phyloP scores from a whole-genome alignment of 179 eudicot species.

The Silene vulgaris region DNA sequence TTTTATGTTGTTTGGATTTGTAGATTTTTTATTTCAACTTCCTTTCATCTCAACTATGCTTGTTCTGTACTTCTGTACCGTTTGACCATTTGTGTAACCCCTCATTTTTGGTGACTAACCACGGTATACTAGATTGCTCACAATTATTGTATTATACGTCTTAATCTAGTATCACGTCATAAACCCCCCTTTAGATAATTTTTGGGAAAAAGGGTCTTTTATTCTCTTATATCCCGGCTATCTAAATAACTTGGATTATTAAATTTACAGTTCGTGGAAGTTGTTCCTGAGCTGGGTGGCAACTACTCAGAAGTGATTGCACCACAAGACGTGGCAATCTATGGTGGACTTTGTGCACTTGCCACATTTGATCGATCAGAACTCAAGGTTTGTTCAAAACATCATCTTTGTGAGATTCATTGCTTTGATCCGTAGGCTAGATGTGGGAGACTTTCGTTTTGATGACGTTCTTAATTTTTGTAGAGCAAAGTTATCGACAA shows the following conservation, averaged over 20 bases:
- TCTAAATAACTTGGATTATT: slow-evolving; percentile 13
- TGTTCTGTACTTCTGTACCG: neutral
- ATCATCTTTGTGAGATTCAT: neutral
- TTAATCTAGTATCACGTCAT: no score
- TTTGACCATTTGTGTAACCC: neutral
- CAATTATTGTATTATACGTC: neutral
- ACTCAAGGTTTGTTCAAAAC: slow-evolving; percentile 57
- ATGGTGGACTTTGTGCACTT: slow-evolving; percentile 96
- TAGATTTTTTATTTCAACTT: neutral
- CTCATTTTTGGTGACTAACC: neutral
- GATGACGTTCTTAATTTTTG: slow-evolving; percentile 18
- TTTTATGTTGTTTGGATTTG: neutral
- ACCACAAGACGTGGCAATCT: slow-evolving; percentile 90
- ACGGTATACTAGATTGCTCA: neutral
- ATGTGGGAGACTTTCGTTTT: neutral
- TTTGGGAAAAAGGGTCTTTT: no score
- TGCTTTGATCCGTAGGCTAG: neutral
- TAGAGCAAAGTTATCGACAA: slow-evolving; percentile 95
- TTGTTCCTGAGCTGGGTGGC: slow-evolving; percentile 70
- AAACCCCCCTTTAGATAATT: no score
- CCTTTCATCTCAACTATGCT: neutral
- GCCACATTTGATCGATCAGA: slow-evolving; percentile 90
- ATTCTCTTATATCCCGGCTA: neutral
- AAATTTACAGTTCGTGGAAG: slow-evolving; percentile 70
- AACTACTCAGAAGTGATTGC: slow-evolving; percentile 82